phyloP scores from a whole-genome alignment of 2,329 filamentous ascomycete species.

The Colletotrichum simmondsii region DNA sequence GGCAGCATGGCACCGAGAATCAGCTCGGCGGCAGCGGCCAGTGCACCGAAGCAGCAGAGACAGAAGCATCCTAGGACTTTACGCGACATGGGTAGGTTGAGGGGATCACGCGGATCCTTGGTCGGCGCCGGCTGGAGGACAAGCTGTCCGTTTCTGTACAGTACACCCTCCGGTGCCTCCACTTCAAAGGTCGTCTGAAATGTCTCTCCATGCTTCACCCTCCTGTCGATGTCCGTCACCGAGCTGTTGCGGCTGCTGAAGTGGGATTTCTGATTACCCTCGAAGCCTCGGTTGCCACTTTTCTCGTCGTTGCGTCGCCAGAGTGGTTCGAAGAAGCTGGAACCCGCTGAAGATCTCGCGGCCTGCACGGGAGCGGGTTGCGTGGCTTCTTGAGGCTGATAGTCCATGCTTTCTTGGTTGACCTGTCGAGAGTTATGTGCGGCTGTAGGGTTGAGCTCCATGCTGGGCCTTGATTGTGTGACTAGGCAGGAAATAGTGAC shows the following conservation, averaged over 20 bases:
- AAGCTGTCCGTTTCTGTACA: constrained; percentile 20
- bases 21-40: constrained; percentile 40
- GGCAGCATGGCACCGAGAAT: constrained; percentile 44
- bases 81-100: constrained; percentile 6
- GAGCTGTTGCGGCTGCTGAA: not conserved
- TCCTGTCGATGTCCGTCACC: not conserved
- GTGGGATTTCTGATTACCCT: not conserved
- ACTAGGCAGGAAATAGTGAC: not conserved
- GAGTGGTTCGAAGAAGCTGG: not conserved
- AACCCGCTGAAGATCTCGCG: not conserved
- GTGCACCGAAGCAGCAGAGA: constrained; percentile 38
- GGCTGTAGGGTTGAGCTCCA: not conserved
- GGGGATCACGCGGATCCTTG: constrained; percentile 21
- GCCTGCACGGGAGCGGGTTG: not conserved
- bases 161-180: constrained; percentile 1
- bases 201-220: not conserved
- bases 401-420: not conserved
- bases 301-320: constrained; percentile 6
- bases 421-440: not conserved
- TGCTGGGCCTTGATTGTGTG: not conserved
- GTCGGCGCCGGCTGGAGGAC: constrained; percentile 18
- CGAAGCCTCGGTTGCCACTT: not conserved
- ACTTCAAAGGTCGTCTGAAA: not conserved
- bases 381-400: not conserved
- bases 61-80: constrained; percentile 18